Base-by-base conservation (phyloP, 1,284 basidiomycete species). In the Leccinum pachyderme region DNA sequence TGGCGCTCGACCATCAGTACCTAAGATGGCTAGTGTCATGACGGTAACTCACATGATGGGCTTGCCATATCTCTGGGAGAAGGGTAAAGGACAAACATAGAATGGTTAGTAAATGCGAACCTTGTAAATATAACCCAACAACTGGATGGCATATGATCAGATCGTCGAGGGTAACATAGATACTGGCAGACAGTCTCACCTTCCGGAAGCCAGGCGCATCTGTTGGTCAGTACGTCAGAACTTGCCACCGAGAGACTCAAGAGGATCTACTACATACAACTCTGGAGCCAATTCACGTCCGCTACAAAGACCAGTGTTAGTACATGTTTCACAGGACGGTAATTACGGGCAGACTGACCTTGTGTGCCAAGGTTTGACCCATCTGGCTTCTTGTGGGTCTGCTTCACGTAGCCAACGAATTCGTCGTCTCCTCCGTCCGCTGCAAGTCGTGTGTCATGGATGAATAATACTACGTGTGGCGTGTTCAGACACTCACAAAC, bases 351-450 rank as follows among this genome's bases (percentile, higher is more conserved):
- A 22, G n/a, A 37, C 41, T 35, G 8, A 31, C 54, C 54, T 61
- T 75, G 70, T n/a, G 69, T 72, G 1, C 76, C 78, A 29, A 80
- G 65, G 43, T 69, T 59, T 3, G 73, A 73, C 1, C 81, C 81
- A 56, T 83, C 77, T 0, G 73, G 68, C 27, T 72, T 61, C 15
- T 70, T 74, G 58, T 76, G 75, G 0, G 74, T 75, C 31, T 72
- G 68, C 31, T 70, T 70, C 51, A 74, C 68, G 29, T 72, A 72
- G 9, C 80, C 81, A 27, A 72, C 69, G 47, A 76, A 73, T 57
- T 82, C 81, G 48, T 77, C 71, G 18, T 61, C 59, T 12, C 71
- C 73, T 3, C 72, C 73, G 13, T 72, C 70, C 68, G 69, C 74
- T 75, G 33, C 24, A 52, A n/a, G 27, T 54, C 11, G 43, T 47